Evolutionary conservation across 768 basidiomycete species (phyloP).

Genomic region (Mycena chlorophos): DNA sequence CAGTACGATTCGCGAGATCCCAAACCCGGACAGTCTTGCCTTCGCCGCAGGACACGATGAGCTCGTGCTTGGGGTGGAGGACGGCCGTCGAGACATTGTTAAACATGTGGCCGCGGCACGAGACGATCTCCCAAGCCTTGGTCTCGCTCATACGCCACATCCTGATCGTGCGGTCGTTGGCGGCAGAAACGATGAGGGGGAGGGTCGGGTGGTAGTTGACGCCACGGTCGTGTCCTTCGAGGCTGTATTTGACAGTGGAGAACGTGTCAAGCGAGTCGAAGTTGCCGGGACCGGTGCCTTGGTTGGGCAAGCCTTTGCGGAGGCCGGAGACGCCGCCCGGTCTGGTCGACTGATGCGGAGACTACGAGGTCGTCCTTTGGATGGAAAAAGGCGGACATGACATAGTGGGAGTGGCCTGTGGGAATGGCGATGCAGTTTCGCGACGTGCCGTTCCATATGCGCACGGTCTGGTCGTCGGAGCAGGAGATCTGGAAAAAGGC

Average conservation of each 20-base stretch:
- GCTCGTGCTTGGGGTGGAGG: conserved; percentile 97
- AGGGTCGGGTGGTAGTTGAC: conserved; percentile 98
- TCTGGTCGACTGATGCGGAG: conserved; percentile 98
- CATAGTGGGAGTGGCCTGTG: conserved; percentile 98
- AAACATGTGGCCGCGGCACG: conserved; percentile 96
- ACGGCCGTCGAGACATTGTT: conserved; percentile 95
- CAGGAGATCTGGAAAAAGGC: conserved; percentile 64
- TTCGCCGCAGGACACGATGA: conserved; percentile 96
- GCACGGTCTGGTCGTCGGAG: conserved; percentile 98
- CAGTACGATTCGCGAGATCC: conserved; percentile 93
- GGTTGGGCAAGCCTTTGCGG: conserved; percentile 78
- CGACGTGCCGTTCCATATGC: conserved; percentile 99
- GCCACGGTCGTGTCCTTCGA: conserved; percentile 94
- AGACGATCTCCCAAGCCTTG: conserved; percentile 99
- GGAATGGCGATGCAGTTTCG: conserved; percentile 97
- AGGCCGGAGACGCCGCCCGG: conserved; percentile 97
- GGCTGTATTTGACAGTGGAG: conserved; percentile 95
- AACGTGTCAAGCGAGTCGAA: conserved; percentile 90
- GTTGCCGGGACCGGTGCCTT: conserved; percentile 55
- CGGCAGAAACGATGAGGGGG: conserved; percentile 94
- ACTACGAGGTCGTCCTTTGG: conserved; percentile 98
- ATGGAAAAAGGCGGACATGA: conserved; percentile 99
- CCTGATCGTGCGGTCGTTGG: conserved; percentile 96
- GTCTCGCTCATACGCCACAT: conserved; percentile 99
- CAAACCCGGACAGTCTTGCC: conserved; percentile 99